Base-by-base conservation (phyloP, 2,329 filamentous ascomycete species). In the Gremmenia infestans region DNA sequence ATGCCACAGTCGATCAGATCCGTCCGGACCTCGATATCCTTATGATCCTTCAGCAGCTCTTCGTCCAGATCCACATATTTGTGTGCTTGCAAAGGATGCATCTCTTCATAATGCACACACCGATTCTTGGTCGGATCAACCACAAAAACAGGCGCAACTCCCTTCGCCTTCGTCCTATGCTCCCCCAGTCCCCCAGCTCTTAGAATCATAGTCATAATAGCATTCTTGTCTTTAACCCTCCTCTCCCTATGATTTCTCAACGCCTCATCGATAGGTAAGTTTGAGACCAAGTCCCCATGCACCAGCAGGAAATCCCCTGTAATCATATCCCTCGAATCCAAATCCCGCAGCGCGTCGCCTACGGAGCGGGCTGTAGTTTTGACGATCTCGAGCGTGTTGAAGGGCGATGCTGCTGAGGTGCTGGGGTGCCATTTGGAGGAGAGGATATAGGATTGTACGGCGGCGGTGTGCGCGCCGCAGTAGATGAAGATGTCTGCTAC, bases 141-240 rank as follows among this genome's bases (percentile, higher is more conserved):
- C 19, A 96, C 86, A 67, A 97, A 99, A 3, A 94, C 81, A 0
- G 92, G 91, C 4, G 85, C 87, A 61, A 89, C 81, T 28, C 83
- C 85, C 55, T 87, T 84, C 1, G 84, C 80, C 72, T 93, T 93
- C 28, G 90, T 91, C 53, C 89, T 80, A 73, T 96, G 91, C 48
- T 78, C 78, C 8, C 73, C 73, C 6, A 80, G 75, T 47, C 89
- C 90, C 8, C 86, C 89, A 70, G 92, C 87, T 47, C 91, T 82
- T 57, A 97, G 75, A 12, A 99, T 83, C 80, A 97, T 88, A 3
- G 94, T 99, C 94, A 99, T 97, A 73, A 97, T 96, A 39, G 93
- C 91, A 70, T 96, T 93, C 67, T 94, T 93, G 74, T 95, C 91
- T 53, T 86, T 85, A 68, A 87, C 82, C 57, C 91, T 84, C 57